phyloP scores from a whole-genome alignment of 805 yeast genomes.

The Candida chilensis region DNA sequence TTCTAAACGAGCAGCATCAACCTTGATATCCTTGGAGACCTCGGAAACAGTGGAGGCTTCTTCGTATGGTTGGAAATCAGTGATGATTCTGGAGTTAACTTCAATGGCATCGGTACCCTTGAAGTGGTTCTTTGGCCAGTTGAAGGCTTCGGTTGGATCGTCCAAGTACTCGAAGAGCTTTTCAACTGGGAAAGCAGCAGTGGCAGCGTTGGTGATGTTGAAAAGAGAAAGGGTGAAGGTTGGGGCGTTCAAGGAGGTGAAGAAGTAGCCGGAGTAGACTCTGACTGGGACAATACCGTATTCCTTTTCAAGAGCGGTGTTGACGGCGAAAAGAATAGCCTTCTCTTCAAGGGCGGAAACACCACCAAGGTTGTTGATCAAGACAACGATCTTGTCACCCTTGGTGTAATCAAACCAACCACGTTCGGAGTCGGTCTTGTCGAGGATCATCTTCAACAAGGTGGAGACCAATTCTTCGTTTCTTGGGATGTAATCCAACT shows the following conservation, averaged over 20 bases:
- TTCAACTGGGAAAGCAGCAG: conserved; percentile 8
- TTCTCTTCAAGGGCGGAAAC: conserved; percentile 20
- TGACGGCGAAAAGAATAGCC: conserved; percentile 13
- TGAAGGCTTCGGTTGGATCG: conserved; percentile 15
- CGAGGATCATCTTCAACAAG: conserved; percentile 15
- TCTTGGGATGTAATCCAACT: conserved; percentile 16
- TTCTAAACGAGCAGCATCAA: conserved; percentile 9
- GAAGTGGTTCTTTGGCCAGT: conserved; percentile 15
- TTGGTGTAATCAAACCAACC: conserved; percentile 16
- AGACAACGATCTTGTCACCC: conserved; percentile 17
- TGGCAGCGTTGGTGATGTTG: conserved; percentile 18
- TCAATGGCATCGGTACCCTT: conserved; percentile 8
- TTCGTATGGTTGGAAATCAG: conserved; percentile 14
- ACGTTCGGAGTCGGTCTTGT: conserved; percentile 14
- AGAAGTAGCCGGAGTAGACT: conserved; percentile 21
- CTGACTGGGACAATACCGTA: conserved; percentile 17
- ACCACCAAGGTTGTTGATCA: conserved; percentile 27
- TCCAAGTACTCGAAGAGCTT: conserved; percentile 18
- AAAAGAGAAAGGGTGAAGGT: conserved; percentile 24
- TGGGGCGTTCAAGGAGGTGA: conserved; percentile 25
- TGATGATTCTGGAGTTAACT: conserved; percentile 11
- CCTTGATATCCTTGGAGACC: conserved; percentile 8
- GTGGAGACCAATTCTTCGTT: conserved; percentile 18
- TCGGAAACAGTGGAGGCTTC: conserved; percentile 5
- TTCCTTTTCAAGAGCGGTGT: conserved; percentile 10